Percentiles rank a stretch among this genome's conserved stretches.
phyloP scores from a whole-genome alignment of 176 grass and related monocot species.

The Neostapfia colusana region DNA sequence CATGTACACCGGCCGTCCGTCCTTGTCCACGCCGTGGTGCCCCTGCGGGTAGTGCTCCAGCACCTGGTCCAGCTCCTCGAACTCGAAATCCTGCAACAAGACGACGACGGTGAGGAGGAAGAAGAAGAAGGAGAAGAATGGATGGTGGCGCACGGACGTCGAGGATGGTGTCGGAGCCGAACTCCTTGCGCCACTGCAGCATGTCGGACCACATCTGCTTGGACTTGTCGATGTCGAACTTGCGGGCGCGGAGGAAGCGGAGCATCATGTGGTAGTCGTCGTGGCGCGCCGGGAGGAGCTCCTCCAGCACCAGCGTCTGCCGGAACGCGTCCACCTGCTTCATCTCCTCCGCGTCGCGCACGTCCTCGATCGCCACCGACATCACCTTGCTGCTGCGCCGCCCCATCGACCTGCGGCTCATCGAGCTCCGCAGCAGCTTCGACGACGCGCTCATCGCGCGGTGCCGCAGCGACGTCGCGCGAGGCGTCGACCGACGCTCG shows the following conservation, averaged over 20 bases:
- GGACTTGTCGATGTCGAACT: conserved; percentile 90
- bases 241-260: conserved; percentile 72
- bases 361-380: conserved; percentile 88
- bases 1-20: conserved; percentile 86
- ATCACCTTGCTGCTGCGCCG: conserved; percentile 98
- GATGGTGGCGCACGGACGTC: conserved; percentile 27
- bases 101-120: background rate
- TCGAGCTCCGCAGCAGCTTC: conserved; percentile 79
- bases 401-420: conserved; percentile 53
- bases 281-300: conserved; percentile 86
- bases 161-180: conserved; percentile 69
- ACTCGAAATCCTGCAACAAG: conserved; percentile 57
- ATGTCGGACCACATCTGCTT: conserved; percentile 96
- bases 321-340: conserved; percentile 91
- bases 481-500: background rate
- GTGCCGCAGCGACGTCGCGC: conserved; percentile 55
- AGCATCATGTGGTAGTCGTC: conserved; percentile 99
- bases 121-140: background rate
- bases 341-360: conserved; percentile 86
- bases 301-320: conserved; percentile 87
- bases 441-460: conserved; percentile 80
- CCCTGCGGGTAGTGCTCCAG: conserved; percentile 96
- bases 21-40: conserved; percentile 89
- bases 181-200: conserved; percentile 86
- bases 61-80: conserved; percentile 86